phyloP scores from a whole-genome alignment of 1,284 basidiomycete genomes.

The Austroboletus novae-zelandiae region DNA sequence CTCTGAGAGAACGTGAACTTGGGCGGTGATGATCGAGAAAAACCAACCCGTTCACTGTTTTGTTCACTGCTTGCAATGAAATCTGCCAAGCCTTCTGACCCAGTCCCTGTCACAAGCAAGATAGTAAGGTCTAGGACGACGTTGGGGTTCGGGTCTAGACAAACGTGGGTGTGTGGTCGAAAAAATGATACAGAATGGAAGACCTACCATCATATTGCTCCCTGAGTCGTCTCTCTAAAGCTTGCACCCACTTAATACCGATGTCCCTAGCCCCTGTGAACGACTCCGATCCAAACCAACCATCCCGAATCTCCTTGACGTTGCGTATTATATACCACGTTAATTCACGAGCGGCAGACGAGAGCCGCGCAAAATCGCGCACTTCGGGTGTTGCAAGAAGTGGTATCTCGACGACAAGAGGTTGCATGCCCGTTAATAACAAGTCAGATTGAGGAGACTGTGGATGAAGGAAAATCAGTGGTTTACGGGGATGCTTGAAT shows the following conservation, averaged over 20 bases:
- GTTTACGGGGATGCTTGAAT: conserved; percentile 46
- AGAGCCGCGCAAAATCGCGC: conserved; percentile 67
- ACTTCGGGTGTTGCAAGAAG: conserved; percentile 52
- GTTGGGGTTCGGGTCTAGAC: conserved; percentile 53
- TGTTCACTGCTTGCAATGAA: conserved; percentile 74
- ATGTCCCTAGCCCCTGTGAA: conserved; percentile 64
- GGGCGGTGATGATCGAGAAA: conserved; percentile 13
- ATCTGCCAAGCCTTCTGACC: conserved; percentile 65
- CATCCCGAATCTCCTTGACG: conserved; percentile 64
- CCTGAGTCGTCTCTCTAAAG: conserved; percentile 59
- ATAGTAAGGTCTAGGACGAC: conserved; percentile 70
- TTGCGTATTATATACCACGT: conserved; percentile 67
- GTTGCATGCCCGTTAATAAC: conserved; percentile 40
- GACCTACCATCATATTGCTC: conserved; percentile 63
- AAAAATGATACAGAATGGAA: conserved; percentile 7
- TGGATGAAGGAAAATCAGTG: conserved; percentile 49
- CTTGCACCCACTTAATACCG: conserved; percentile 70
- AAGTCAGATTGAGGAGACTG: conserved; percentile 26
- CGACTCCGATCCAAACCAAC: conserved; percentile 69
- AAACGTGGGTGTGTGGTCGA: conserved; percentile 8
- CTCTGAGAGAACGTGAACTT: conserved; percentile 44
- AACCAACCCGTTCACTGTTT: conserved; percentile 72
- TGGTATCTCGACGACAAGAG: conserved; percentile 52
- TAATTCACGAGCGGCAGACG: conserved; percentile 68
- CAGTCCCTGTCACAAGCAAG: conserved; percentile 65